Evolutionary conservation across 2,329 filamentous ascomycete species (phyloP).

Genomic region (Cryphonectria japonica): DNA sequence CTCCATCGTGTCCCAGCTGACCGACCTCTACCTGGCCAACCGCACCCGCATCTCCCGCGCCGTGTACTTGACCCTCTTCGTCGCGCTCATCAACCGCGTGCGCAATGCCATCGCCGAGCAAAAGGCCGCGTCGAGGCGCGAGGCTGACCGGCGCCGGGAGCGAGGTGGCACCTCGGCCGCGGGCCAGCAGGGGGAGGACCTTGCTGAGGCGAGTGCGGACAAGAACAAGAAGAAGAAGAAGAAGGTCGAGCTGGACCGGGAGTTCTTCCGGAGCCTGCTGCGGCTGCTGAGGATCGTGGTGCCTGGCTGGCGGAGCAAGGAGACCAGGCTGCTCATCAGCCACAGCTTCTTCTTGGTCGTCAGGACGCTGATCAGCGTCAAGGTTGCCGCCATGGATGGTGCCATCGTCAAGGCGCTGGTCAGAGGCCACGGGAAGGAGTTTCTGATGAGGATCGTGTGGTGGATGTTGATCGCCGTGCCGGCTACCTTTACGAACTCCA

Average conservation of each 20-base stretch:
- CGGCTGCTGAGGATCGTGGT: slow-evolving; percentile 84
- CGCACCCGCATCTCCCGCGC: slow-evolving; percentile 81
- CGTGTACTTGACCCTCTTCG: slow-evolving; percentile 80
- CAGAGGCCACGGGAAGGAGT: slow-evolving; percentile 87
- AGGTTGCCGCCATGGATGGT: slow-evolving; percentile 95
- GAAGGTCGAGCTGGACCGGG: slow-evolving; percentile 90
- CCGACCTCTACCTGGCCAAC: slow-evolving; percentile 74
- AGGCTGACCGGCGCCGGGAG: slow-evolving; percentile 59
- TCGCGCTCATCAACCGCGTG: slow-evolving; percentile 83
- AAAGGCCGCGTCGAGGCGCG: slow-evolving; percentile 76
- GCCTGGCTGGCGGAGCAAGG: slow-evolving; percentile 86
- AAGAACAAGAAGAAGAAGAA: slow-evolving; percentile 55
- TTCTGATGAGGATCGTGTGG: slow-evolving; percentile 86
- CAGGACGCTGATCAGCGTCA: slow-evolving; percentile 88
- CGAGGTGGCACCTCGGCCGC: slow-evolving; percentile 55
- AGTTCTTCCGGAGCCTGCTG: slow-evolving; percentile 75
- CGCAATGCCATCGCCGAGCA: slow-evolving; percentile 92
- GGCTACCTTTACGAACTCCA: slow-evolving; percentile 97
- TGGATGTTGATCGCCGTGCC: slow-evolving; percentile 98
- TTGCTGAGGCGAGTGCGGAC: slow-evolving; percentile 28
- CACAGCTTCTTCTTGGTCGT: slow-evolving; percentile 93
- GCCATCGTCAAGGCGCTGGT: slow-evolving; percentile 90
- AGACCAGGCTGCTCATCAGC: slow-evolving; percentile 81
- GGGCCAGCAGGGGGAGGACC: slow-evolving; percentile 41
- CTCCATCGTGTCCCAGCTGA: slow-evolving; percentile 67